phyloP scores from a whole-genome alignment of 176 grass and related monocot species.

The Dendrocalamus sinicus region DNA sequence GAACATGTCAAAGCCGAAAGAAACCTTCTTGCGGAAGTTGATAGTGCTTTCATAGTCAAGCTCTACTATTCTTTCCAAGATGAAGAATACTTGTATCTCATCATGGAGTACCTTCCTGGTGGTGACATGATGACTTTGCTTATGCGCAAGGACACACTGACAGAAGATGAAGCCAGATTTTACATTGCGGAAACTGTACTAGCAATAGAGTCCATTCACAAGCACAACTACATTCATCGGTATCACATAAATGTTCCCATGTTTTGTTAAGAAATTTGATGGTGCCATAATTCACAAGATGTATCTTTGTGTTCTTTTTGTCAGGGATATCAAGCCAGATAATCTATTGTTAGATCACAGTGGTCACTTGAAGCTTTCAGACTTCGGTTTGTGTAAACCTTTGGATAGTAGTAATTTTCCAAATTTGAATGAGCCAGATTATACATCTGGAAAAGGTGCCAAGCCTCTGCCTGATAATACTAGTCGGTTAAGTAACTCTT shows the following conservation, averaged over 20 bases:
- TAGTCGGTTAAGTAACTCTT: constrained; percentile 63
- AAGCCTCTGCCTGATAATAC: constrained; percentile 63
- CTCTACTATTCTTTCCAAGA: constrained; percentile 98
- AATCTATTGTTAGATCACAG: constrained; percentile 86
- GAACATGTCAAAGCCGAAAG: constrained; percentile 99
- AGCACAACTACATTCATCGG: constrained; percentile 97
- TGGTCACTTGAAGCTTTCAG: constrained; percentile 96
- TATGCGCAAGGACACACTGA: constrained; percentile 94
- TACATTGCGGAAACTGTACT: constrained; percentile 97
- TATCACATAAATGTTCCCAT: constrained; percentile 41
- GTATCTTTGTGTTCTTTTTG: constrained; percentile 43
- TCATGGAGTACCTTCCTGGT: constrained; percentile 99
- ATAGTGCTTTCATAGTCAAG: constrained; percentile 96
- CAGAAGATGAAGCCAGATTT: constrained; percentile 92
- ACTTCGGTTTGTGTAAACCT: constrained; percentile 98
- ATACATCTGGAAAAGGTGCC: constrained; percentile 64
- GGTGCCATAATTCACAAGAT: constrained; percentile 34
- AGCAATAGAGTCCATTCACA: constrained; percentile 97
- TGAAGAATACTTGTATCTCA: constrained; percentile 91
- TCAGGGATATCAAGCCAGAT: constrained; percentile 98
- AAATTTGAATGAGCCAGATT: constrained; percentile 85
- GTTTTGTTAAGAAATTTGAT: constrained; percentile 3
- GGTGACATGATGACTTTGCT: constrained; percentile 99
- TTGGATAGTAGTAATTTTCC: constrained; percentile 95
- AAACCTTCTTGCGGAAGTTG: constrained; percentile 98